Percentiles rank a stretch among this genome's conserved stretches.
Evolutionary conservation across 1,139 yeast genomes (phyloP).

Genomic region (Sugiyamaella neomexicana): DNA sequence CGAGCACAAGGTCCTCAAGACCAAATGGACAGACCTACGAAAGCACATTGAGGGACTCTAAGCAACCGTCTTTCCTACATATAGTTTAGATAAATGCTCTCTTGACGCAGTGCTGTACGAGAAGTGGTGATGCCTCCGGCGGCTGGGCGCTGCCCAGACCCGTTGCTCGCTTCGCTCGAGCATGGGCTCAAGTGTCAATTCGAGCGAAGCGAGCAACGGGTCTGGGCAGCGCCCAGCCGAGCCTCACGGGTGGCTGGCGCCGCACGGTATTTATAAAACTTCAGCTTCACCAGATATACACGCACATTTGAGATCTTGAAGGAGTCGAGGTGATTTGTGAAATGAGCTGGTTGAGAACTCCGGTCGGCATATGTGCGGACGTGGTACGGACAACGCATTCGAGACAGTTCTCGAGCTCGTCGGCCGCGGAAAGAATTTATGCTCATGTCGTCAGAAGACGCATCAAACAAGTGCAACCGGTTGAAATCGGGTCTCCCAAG

Average conservation of each 20-base stretch:
- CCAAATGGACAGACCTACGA: conserved; percentile 35
- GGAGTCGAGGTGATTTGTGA: neutral
- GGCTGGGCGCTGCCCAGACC: neutral
- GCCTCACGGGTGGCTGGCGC: neutral
- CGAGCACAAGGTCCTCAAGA: conserved; percentile 31
- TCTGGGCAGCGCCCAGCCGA: conserved; percentile 3
- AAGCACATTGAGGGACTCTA: conserved; percentile 39
- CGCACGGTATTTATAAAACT: conserved; percentile 3
- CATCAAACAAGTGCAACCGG: conserved; percentile 31
- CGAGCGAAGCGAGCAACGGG: conserved; percentile 2
- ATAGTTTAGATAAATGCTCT: too few relatives aligned
- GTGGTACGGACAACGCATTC: neutral
- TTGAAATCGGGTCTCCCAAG: conserved; percentile 39
- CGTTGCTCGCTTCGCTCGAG: neutral
- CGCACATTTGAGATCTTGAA: neutral
- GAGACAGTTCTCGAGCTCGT: conserved; percentile 23
- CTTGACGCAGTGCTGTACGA: too few relatives aligned
- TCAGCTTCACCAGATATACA: conserved; percentile 2
- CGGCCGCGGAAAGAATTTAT: conserved; percentile 23
- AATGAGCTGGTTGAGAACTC: conserved; percentile 8
- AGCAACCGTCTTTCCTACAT: neutral
- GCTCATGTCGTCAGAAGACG: conserved; percentile 39
- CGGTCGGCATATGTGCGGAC: neutral
- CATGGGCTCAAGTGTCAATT: neutral
- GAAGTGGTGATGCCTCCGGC: neutral